A percentile compares a stretch with the other conserved stretches of the same genome.
Evolutionary conservation across 148 eudicot species (phyloP).

Genomic region (Talinum fruticosum): DNA sequence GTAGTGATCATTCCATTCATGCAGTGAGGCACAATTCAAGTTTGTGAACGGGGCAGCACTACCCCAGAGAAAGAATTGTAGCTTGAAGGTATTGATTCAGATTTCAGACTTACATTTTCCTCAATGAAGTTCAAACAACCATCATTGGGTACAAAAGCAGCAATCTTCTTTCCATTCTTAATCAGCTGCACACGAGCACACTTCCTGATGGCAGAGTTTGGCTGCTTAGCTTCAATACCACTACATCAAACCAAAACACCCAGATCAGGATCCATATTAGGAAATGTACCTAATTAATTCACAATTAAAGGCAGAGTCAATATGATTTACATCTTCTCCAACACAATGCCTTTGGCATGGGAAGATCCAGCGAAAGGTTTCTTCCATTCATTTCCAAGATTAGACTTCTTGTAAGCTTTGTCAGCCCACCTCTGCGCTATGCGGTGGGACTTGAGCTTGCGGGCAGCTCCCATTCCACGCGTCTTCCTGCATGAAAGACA

Average conservation of each 20-base stretch:
- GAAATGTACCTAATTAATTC: background rate
- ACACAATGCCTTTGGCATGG: slow-evolving; percentile 95
- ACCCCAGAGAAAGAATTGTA: background rate
- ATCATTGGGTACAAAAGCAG: slow-evolving; percentile 94
- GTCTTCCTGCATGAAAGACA: slow-evolving; percentile 54
- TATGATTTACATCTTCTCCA: slow-evolving; percentile 69
- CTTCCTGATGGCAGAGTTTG: slow-evolving; percentile 93
- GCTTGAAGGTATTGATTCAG: background rate
- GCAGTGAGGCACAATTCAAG: too few relatives aligned
- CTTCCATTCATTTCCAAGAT: slow-evolving; percentile 96
- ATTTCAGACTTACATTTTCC: slow-evolving; percentile 63
- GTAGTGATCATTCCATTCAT: too few relatives aligned
- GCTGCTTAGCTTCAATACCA: slow-evolving; percentile 97
- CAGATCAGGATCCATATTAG: background rate
- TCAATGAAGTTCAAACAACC: slow-evolving; percentile 96
- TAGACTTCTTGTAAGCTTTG: slow-evolving; percentile 87
- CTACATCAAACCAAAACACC: slow-evolving; percentile 28
- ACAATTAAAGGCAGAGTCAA: background rate
- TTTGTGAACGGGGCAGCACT: background rate
- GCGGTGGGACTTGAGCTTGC: slow-evolving; percentile 88
- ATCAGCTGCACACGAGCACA: slow-evolving; percentile 96
- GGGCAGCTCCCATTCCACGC: slow-evolving; percentile 90
- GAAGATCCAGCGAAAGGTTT: slow-evolving; percentile 93
- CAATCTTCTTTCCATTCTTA: slow-evolving; percentile 95
- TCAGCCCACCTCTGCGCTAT: slow-evolving; percentile 91